Percentiles rank a stretch among this genome's conserved stretches.
Evolutionary conservation across 116 monocot species (phyloP).

Genomic region (Zostera marina): DNA sequence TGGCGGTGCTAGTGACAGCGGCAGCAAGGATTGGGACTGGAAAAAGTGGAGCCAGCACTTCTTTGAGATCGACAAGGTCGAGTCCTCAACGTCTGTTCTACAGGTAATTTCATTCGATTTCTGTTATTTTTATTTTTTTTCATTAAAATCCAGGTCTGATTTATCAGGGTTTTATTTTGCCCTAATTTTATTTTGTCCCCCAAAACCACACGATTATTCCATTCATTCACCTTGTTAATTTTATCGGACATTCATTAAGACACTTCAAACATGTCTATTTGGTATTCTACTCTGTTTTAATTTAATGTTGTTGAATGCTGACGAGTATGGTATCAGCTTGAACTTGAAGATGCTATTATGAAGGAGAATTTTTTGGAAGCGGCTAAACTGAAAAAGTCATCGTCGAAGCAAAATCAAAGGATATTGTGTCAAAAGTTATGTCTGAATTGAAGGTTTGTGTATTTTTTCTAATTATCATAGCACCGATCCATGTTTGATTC

Average conservation of each 20-base stretch:
- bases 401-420: slow-evolving; percentile 47
- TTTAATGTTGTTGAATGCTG: no score
- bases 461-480: not conserved
- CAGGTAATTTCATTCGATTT: slow-evolving; percentile 19
- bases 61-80: slow-evolving; percentile 64
- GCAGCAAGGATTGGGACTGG: slow-evolving; percentile 61
- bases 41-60: slow-evolving; percentile 62
- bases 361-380: slow-evolving; percentile 83
- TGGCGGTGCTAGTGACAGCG: not conserved
- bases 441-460: slow-evolving; percentile 60
- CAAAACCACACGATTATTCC: no score
- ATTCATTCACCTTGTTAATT: no score
- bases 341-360: slow-evolving; percentile 86
- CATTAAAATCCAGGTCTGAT: no score
- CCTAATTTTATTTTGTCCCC: no score
- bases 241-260: no score
- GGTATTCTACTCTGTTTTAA: no score
- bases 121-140: not conserved
- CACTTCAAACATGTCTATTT: no score
- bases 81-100: slow-evolving; percentile 47
- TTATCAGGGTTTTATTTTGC: no score
- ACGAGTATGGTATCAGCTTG: slow-evolving; percentile 46
- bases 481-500: no score
- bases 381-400: slow-evolving; percentile 58
- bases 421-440: slow-evolving; percentile 54